A percentile compares a stretch with the other conserved stretches of the same genome.
These are phyloP conservation scores for Calonectria ilicicola DNA, from an alignment of 2,329 filamentous ascomycete species.

Conservation along the genomic window DNA sequence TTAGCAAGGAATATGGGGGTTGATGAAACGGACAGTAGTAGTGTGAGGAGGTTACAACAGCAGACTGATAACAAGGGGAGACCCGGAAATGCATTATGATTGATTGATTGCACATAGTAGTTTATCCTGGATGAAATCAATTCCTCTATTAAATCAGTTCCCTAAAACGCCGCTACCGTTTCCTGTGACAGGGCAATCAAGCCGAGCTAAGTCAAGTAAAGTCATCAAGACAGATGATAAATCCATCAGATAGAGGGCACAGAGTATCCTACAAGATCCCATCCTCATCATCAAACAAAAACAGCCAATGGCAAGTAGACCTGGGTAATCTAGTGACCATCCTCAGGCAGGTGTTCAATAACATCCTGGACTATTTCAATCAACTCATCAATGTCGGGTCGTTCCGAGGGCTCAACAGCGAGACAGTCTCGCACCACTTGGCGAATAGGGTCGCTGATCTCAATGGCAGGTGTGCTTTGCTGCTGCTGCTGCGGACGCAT, in stretches of 20 bases:
- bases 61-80: not conserved
- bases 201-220: constrained; percentile 11
- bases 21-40: not conserved
- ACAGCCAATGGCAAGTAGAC: not conserved
- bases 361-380: constrained; percentile 83
- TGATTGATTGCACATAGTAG: constrained; percentile 24
- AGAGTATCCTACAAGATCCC: constrained; percentile 29
- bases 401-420: constrained; percentile 85
- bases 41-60: not conserved
- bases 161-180: constrained; percentile 38
- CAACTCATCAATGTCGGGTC: constrained; percentile 88
- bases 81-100: constrained; percentile 13
- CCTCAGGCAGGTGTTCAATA: constrained; percentile 75
- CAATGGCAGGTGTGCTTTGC: constrained; percentile 50
- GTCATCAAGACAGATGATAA: constrained; percentile 12
- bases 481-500: constrained; percentile 47
- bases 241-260: constrained; percentile 14
- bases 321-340: constrained; percentile 34
- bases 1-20: not conserved
- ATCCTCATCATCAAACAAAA: not conserved
- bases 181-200: constrained; percentile 21
- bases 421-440: constrained; percentile 90
- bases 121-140: constrained; percentile 32
- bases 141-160: constrained; percentile 38
- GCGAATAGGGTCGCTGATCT: constrained; percentile 85